phyloP scores from a whole-genome alignment of 2,329 filamentous ascomycete genomes.

The Nigrospora osmanthi region DNA sequence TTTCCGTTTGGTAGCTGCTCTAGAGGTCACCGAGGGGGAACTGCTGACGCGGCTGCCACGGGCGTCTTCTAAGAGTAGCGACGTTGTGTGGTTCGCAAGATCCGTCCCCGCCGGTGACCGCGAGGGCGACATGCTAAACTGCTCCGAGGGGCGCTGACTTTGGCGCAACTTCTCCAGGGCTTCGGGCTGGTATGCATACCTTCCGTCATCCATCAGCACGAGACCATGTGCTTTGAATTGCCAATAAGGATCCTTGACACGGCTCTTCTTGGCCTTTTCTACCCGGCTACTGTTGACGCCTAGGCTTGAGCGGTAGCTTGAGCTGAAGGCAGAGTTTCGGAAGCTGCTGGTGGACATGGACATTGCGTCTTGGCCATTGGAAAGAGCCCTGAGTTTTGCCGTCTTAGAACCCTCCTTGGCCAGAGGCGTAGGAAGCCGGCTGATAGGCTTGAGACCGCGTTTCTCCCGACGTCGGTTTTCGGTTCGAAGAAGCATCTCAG shows the following conservation, averaged over 20 bases:
- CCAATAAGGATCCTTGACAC: conserved; percentile 26
- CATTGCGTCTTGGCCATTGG: conserved; percentile 13
- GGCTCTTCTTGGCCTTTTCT: conserved; percentile 16
- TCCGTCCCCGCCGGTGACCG: conserved; percentile 7
- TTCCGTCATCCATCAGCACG: conserved; percentile 44
- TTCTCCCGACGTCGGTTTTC: conserved; percentile 19
- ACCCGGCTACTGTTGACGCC: conserved; percentile 23
- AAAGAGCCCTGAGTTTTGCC: conserved; percentile 18
- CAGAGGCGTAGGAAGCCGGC: not conserved
- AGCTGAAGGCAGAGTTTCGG: conserved; percentile 23
- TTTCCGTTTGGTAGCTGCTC: conserved; percentile 15
- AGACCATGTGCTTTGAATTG: conserved; percentile 27
- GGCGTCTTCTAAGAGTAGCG: not conserved
- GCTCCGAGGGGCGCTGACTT: conserved; percentile 28
- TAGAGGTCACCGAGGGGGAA: conserved; percentile 11
- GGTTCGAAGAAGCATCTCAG: conserved; percentile 13
- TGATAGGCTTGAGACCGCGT: conserved; percentile 12
- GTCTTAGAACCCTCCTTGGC: conserved; percentile 20
- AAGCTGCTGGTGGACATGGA: conserved; percentile 21
- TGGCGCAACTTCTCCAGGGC: conserved; percentile 35
- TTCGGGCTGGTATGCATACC: conserved; percentile 43
- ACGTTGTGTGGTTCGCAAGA: conserved; percentile 4
- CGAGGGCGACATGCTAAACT: conserved; percentile 4
- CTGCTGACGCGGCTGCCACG: conserved; percentile 6
- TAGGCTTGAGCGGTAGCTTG: conserved; percentile 23